These are phyloP conservation scores for Cynara cardunculus DNA, from an alignment of 129 eudicot genomes.

Conservation along the genomic window DNA sequence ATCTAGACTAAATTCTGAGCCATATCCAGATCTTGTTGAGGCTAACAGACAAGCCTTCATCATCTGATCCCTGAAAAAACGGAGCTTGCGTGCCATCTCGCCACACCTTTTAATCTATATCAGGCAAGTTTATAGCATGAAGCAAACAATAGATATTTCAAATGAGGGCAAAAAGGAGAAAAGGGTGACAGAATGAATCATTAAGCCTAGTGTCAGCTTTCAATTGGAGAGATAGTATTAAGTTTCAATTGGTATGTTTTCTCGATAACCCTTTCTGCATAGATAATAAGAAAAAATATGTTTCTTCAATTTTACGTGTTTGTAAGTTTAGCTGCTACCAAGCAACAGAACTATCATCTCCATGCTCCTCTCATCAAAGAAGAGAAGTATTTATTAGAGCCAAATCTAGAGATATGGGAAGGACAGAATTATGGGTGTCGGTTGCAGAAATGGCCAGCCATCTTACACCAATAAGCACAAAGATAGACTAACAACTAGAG, in stretches of 20 bases:
- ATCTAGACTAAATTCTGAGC: conserved; percentile 42
- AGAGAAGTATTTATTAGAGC: background rate
- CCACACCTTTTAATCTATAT: conserved; percentile 79
- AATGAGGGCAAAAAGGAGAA: background rate
- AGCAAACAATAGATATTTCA: background rate
- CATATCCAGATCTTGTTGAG: conserved; percentile 39
- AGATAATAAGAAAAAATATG: background rate
- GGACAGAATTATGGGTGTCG: background rate
- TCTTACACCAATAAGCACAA: background rate
- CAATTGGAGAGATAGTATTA: background rate
- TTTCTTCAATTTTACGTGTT: background rate
- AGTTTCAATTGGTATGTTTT: background rate
- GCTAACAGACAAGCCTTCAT: conserved; percentile 56
- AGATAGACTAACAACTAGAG: background rate
- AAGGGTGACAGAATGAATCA: background rate
- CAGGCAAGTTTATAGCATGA: background rate
- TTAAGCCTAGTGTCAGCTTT: background rate
- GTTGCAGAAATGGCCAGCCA: background rate
- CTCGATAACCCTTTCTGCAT: background rate
- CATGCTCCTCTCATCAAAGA: background rate
- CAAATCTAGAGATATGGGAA: background rate
- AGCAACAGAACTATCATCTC: background rate
- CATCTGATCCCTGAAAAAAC: conserved; percentile 75
- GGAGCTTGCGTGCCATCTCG: conserved; percentile 84
- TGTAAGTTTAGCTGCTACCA: background rate